Evolutionary conservation across 2,329 filamentous ascomycete genomes (phyloP).

Genomic region (Botryotinia convoluta): DNA sequence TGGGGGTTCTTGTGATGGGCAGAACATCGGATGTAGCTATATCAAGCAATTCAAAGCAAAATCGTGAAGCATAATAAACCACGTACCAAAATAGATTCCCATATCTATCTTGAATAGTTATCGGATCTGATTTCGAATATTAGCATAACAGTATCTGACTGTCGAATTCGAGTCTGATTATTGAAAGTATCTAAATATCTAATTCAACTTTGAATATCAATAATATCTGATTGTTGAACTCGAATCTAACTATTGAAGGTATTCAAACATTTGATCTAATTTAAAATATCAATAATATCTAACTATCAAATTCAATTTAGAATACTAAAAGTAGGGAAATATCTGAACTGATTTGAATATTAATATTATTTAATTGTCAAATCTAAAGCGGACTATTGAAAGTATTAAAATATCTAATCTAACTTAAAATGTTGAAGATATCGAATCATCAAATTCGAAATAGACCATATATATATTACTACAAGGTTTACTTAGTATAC

Average conservation of each 20-base stretch:
- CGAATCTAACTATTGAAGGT: too few relatives aligned
- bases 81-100: neutral
- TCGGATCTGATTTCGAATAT: neutral
- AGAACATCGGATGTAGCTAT: rapidly evolving
- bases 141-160: neutral
- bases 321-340: too few relatives aligned
- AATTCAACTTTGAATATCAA: rapidly evolving
- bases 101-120: neutral
- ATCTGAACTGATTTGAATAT: too few relatives aligned
- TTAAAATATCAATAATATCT: neutral
- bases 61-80: neutral
- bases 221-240: neutral
- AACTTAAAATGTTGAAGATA: neutral
- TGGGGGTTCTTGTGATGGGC: neutral
- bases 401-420: too few relatives aligned
- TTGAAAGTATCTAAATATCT: neutral
- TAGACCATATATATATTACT: neutral
- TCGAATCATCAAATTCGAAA: neutral
- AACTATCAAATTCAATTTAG: too few relatives aligned
- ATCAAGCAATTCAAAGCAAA: rapidly evolving
- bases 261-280: too few relatives aligned
- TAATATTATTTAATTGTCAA: too few relatives aligned
- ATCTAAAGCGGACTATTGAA: too few relatives aligned
- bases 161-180: neutral
- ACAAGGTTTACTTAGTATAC: rapidly evolving